A percentile compares a stretch with the other conserved stretches of the same genome.
Conservation (phyloP, 352 stramenopile species). For the Phytopythium kandeliae region DNA sequence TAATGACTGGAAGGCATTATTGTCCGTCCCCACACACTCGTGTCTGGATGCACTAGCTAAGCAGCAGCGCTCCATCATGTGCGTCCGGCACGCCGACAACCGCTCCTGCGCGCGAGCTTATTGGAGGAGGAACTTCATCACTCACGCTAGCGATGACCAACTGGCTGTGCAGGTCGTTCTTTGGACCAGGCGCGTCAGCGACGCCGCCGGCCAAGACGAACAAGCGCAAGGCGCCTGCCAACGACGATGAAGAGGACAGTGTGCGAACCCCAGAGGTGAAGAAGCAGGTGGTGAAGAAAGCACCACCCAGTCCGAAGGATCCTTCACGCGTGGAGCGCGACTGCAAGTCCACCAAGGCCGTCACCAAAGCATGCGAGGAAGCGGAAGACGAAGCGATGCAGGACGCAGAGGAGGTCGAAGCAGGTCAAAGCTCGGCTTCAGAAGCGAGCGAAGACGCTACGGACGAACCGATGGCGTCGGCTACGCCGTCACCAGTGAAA, state of each 20-base stretch:
- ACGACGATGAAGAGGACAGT: conserved; percentile 4
- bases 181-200: conserved; percentile 22
- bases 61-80: conserved; percentile 70
- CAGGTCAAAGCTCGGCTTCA: conserved; percentile 12
- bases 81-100: too few relatives aligned
- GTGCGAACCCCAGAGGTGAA: background rate
- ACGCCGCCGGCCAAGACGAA: conserved; percentile 20
- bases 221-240: conserved; percentile 16
- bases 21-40: background rate
- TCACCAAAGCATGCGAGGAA: conserved; percentile 20
- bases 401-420: conserved; percentile 18
- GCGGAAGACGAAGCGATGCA: conserved; percentile 11
- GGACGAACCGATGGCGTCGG: conserved; percentile 1
- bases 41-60: conserved; percentile 2
- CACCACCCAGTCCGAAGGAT: background rate
- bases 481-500: conserved; percentile 9
- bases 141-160: background rate
- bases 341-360: background rate
- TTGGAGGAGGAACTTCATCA: too few relatives aligned
- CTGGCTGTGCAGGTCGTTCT: conserved; percentile 39
- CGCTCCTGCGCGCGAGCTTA: too few relatives aligned
- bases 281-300: background rate
- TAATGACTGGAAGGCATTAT: background rate
- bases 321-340: background rate
- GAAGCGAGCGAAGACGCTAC: conserved; percentile 6